Conservation (phyloP, 495 filamentous ascomycete species). For the Penicillium roqueforti region DNA sequence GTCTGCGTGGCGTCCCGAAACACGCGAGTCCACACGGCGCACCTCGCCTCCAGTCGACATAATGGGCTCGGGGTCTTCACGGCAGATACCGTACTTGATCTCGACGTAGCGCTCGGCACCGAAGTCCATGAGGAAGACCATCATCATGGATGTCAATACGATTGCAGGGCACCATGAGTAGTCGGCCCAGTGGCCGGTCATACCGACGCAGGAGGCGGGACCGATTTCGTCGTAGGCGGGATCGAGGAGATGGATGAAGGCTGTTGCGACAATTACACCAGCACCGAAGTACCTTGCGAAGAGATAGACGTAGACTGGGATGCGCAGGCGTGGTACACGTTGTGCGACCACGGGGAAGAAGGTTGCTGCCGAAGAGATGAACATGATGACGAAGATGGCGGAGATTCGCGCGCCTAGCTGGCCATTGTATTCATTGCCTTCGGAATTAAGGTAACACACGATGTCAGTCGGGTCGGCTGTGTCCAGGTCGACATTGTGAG, state of each 20-base stretch:
- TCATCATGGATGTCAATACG: constrained; percentile 31
- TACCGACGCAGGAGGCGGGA: constrained; percentile 48
- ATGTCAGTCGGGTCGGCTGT: constrained; percentile 31
- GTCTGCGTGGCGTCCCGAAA: not conserved
- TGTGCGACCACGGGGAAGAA: constrained; percentile 64
- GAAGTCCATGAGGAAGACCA: constrained; percentile 43
- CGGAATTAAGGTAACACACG: constrained; percentile 34
- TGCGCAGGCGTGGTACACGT: constrained; percentile 48
- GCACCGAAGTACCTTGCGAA: constrained; percentile 70
- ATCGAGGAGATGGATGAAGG: constrained; percentile 57
- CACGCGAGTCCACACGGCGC: not conserved
- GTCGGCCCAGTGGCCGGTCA: constrained; percentile 48
- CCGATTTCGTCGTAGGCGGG: constrained; percentile 53
- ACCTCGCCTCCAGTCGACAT: constrained; percentile 16
- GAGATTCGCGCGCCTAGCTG: constrained; percentile 42
- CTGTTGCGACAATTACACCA: constrained; percentile 68
- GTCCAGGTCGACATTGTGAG: constrained; percentile 37
- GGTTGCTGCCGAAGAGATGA: constrained; percentile 41
- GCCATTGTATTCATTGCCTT: constrained; percentile 43
- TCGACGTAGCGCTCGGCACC: constrained; percentile 51
- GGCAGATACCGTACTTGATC: constrained; percentile 42
- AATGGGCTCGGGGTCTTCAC: constrained; percentile 32
- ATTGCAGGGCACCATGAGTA: constrained; percentile 45
- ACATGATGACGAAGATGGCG: constrained; percentile 43
- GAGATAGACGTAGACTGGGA: constrained; percentile 66